phyloP scores from a whole-genome alignment of 805 yeast species.

The Debaryomyces prosopidis region DNA sequence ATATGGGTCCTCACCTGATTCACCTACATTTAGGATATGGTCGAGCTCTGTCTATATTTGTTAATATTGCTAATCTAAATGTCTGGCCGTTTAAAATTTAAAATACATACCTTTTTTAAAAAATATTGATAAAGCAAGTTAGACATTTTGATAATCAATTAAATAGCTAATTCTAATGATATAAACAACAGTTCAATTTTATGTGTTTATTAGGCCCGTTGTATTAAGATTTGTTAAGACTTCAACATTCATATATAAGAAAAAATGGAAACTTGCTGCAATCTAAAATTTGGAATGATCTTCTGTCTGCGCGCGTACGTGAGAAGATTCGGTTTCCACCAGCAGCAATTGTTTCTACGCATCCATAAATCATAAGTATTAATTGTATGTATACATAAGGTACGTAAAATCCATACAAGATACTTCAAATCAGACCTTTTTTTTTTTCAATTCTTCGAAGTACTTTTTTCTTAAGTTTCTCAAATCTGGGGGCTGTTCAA shows the following conservation, averaged over 20 bases:
- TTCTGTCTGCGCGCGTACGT: too few relatives aligned
- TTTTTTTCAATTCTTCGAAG: slow-evolving; percentile 28
- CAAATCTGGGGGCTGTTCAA: slow-evolving; percentile 74
- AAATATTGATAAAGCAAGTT: slow-evolving; percentile 33
- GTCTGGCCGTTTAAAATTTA: neutral
- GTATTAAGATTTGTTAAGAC: neutral
- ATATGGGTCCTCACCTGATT: slow-evolving; percentile 34
- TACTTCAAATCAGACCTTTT: slow-evolving; percentile 3
- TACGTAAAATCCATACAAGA: neutral
- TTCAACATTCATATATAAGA: too few relatives aligned
- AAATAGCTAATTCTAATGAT: too few relatives aligned
- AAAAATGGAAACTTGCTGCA: too few relatives aligned
- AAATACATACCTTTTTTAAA: slow-evolving; percentile 35
- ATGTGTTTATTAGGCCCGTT: too few relatives aligned
- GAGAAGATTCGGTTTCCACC: too few relatives aligned
- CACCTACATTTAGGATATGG: slow-evolving; percentile 27
- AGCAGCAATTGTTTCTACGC: too few relatives aligned
- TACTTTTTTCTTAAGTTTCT: slow-evolving; percentile 56
- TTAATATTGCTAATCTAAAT: neutral
- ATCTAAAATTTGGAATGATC: too few relatives aligned
- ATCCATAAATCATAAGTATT: too few relatives aligned
- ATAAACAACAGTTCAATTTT: too few relatives aligned
- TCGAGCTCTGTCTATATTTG: slow-evolving; percentile 27
- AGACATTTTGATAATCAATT: slow-evolving; percentile 21
- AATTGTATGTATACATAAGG: neutral